A percentile compares a stretch with the other conserved stretches of the same genome.
phyloP scores from a whole-genome alignment of 2,329 filamentous ascomycete genomes.

The Curvularia lunata region DNA sequence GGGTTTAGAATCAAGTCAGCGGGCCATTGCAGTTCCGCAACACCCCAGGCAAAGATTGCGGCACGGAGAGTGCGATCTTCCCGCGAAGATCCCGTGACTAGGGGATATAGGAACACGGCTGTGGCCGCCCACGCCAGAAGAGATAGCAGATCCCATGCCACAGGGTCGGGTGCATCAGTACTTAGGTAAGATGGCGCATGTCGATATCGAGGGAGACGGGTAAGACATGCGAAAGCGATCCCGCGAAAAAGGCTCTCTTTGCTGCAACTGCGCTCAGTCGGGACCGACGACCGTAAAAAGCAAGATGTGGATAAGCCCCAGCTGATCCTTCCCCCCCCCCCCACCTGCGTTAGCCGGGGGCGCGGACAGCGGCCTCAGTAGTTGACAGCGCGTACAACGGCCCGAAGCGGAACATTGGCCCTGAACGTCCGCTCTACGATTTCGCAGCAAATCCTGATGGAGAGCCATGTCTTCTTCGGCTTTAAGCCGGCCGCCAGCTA shows the following conservation, averaged over 20 bases:
- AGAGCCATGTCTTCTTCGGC: not conserved
- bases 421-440: not conserved
- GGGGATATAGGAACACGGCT: not conserved
- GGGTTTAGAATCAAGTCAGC: not conserved
- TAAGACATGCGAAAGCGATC: not conserved
- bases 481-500: not conserved
- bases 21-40: not conserved
- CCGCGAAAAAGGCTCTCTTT: not conserved
- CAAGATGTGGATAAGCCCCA: not conserved
- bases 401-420: not conserved
- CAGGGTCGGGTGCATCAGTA: not conserved
- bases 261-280: not conserved
- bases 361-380: not conserved
- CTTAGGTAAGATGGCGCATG: not conserved
- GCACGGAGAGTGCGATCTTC: not conserved
- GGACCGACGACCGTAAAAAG: not conserved
- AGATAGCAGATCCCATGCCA: not conserved
- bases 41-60: not conserved
- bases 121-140: not conserved
- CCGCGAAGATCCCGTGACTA: not conserved
- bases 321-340: not conserved
- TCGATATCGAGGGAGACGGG: not conserved
- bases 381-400: constrained; percentile 4
- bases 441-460: not conserved
- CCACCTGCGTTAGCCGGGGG: not conserved